Percentiles rank a stretch among this genome's conserved stretches.
Conservation (phyloP, 2,329 filamentous ascomycete genomes). For the Capronia coronata region DNA sequence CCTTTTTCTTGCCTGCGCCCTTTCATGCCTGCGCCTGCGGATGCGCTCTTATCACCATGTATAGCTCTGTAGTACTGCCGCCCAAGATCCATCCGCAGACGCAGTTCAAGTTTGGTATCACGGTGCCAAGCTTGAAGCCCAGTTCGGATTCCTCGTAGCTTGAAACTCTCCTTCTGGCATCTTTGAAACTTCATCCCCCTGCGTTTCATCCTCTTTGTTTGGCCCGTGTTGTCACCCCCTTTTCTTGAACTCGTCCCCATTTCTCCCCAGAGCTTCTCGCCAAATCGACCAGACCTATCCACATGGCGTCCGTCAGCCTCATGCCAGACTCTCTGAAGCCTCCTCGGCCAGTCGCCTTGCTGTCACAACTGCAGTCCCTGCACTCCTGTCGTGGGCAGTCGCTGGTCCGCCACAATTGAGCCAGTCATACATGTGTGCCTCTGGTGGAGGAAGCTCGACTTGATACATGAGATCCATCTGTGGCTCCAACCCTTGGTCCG, state of each 20-base stretch:
- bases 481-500: slow-evolving; percentile 10
- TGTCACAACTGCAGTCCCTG: slow-evolving; percentile 9
- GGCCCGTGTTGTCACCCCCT: neutral
- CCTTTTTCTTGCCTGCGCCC: neutral
- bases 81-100: too few relatives aligned
- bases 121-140: neutral
- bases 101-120: too few relatives aligned
- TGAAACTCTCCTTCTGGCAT: slow-evolving; percentile 8
- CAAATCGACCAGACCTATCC: slow-evolving; percentile 13
- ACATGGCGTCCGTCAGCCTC: slow-evolving; percentile 13
- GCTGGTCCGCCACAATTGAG: slow-evolving; percentile 7
- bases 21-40: neutral
- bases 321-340: slow-evolving; percentile 4
- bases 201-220: slow-evolving; percentile 14
- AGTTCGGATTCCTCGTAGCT: neutral
- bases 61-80: too few relatives aligned
- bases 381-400: slow-evolving; percentile 9
- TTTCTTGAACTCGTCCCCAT: too few relatives aligned
- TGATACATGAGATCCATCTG: slow-evolving; percentile 13
- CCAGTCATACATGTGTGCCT: slow-evolving; percentile 9
- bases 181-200: slow-evolving; percentile 13
- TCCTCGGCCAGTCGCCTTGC: slow-evolving; percentile 20
- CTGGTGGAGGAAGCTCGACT: slow-evolving; percentile 13
- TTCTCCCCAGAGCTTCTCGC: too few relatives aligned
- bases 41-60: too few relatives aligned